phyloP scores from a whole-genome alignment of 1,139 yeast species.

The Petasospora fabianii region DNA sequence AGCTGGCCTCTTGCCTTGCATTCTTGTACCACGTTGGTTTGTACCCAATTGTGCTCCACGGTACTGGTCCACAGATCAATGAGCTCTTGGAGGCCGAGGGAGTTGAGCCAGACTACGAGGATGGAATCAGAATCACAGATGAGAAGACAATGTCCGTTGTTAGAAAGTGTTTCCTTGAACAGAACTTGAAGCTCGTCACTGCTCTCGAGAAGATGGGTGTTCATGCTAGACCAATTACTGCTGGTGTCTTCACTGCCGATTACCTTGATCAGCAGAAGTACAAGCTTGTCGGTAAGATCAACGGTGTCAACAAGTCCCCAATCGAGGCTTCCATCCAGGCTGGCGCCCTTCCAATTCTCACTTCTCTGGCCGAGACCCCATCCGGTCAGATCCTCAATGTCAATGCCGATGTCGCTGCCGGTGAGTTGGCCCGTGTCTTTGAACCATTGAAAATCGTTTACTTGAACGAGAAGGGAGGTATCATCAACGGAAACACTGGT shows the following conservation, averaged over 20 bases:
- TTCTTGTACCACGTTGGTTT: conserved; percentile 95
- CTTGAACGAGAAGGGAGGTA: conserved; percentile 96
- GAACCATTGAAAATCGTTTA: conserved; percentile 97
- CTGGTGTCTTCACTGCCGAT: conserved; percentile 95
- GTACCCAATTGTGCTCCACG: conserved; percentile 94
- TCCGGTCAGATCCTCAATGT: conserved; percentile 96
- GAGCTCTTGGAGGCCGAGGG: conserved; percentile 91
- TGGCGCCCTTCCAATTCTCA: conserved; percentile 93
- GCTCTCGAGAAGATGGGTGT: conserved; percentile 96
- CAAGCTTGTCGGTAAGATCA: conserved; percentile 87
- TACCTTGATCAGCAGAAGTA: conserved; percentile 88
- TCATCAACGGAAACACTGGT: conserved; percentile 86
- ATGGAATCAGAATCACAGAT: conserved; percentile 95
- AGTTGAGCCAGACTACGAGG: conserved; percentile 92
- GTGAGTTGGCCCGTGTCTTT: conserved; percentile 93
- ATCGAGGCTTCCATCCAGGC: conserved; percentile 94
- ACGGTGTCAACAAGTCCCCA: conserved; percentile 81
- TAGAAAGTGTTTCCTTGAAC: conserved; percentile 90
- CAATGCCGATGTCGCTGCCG: conserved; percentile 98
- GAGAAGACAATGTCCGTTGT: conserved; percentile 95
- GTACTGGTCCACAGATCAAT: conserved; percentile 98
- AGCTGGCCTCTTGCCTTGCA: conserved; percentile 92
- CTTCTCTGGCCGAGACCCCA: conserved; percentile 93
- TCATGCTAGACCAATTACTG: conserved; percentile 96
- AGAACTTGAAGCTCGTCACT: conserved; percentile 88